phyloP scores from a whole-genome alignment of 148 eudicot species.

The Simmondsia chinensis region DNA sequence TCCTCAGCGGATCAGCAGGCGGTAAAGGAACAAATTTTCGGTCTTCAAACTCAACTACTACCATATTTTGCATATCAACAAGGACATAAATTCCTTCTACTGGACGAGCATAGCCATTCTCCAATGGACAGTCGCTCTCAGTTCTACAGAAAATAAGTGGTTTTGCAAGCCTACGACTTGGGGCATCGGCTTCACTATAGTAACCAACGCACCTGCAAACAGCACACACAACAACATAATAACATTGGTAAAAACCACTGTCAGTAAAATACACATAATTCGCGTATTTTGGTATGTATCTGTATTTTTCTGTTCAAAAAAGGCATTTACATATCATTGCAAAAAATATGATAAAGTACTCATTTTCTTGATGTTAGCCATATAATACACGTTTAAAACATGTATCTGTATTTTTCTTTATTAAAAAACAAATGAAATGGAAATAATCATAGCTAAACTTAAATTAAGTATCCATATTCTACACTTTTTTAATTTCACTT shows the following conservation, averaged over 20 bases:
- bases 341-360: too few species aligned
- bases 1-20: slow-evolving; percentile 95
- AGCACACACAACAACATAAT: not conserved
- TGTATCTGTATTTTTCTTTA: too few species aligned
- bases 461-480: too few species aligned
- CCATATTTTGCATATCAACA: slow-evolving; percentile 97
- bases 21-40: slow-evolving; percentile 91
- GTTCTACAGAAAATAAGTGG: slow-evolving; percentile 93
- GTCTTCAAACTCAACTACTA: slow-evolving; percentile 92
- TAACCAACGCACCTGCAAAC: slow-evolving; percentile 83
- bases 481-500: too few species aligned
- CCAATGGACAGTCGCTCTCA: slow-evolving; percentile 99
- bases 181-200: slow-evolving; percentile 83
- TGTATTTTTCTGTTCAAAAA: too few species aligned
- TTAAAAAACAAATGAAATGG: too few species aligned
- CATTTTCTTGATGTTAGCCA: too few species aligned
- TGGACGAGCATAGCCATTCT: slow-evolving; percentile 99
- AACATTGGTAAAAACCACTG: not conserved
- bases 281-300: too few species aligned
- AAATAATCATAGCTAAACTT: too few species aligned
- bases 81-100: slow-evolving; percentile 95
- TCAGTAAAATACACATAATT: too few species aligned
- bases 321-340: too few species aligned
- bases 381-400: too few species aligned
- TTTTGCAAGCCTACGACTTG: slow-evolving; percentile 86